phyloP scores from a whole-genome alignment of 768 basidiomycete species.

The Tylopilus felleus region DNA sequence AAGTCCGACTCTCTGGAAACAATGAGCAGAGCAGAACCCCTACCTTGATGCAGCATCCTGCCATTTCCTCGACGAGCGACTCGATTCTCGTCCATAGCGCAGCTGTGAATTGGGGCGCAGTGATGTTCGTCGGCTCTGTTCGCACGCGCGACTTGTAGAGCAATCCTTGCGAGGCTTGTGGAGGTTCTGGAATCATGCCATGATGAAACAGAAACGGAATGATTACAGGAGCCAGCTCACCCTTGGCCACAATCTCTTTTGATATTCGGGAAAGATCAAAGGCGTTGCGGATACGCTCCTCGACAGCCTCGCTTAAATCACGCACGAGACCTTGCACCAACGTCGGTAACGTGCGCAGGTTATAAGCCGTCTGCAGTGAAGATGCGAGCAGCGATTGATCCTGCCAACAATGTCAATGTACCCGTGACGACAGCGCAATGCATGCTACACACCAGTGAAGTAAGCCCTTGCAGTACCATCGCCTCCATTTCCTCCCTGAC shows the following conservation, averaged over 20 bases:
- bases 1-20: not conserved
- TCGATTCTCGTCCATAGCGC: conserved; percentile 60
- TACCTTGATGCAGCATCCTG: conserved; percentile 88
- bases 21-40: not conserved
- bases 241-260: conserved; percentile 79
- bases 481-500: conserved; percentile 87
- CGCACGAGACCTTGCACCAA: conserved; percentile 75
- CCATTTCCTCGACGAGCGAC: conserved; percentile 77
- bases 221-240: conserved; percentile 33
- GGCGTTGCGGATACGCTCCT: conserved; percentile 71
- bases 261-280: conserved; percentile 89
- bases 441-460: conserved; percentile 57
- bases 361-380: conserved; percentile 94
- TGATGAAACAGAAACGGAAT: not conserved
- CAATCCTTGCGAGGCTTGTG: conserved; percentile 35
- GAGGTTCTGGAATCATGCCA: conserved; percentile 12
- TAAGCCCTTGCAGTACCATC: conserved; percentile 81
- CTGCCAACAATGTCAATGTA: conserved; percentile 37
- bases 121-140: conserved; percentile 87
- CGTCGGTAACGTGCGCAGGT: conserved; percentile 78
- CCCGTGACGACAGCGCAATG: not conserved
- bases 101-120: conserved; percentile 80
- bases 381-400: conserved; percentile 90
- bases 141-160: conserved; percentile 82
- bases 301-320: conserved; percentile 81